phyloP scores from a whole-genome alignment of 163 green algal genomes.

The Scenedesmus sp. region DNA sequence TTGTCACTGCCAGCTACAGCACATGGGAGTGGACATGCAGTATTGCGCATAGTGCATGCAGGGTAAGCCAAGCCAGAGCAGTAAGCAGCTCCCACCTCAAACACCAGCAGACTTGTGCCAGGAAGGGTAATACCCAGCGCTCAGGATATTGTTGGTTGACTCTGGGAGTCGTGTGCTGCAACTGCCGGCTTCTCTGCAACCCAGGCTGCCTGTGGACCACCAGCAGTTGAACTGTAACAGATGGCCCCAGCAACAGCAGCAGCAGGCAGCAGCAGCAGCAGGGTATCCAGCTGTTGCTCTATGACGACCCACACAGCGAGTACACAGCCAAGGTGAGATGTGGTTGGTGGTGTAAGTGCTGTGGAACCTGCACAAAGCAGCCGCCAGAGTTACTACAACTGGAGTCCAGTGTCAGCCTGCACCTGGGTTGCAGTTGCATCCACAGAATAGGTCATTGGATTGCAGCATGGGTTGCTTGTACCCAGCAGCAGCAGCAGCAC shows the following conservation, averaged over 20 bases:
- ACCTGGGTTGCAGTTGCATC: no score
- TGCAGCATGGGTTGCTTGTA: no score
- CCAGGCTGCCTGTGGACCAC: neutral
- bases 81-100: neutral
- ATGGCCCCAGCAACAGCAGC: neutral
- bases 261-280: conserved; percentile 13
- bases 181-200: neutral
- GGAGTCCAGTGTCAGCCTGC: no score
- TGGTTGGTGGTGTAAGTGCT: neutral
- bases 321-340: conserved; percentile 28
- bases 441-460: no score
- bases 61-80: no score
- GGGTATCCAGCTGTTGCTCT: conserved; percentile 7
- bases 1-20: neutral
- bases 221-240: neutral
- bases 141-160: no score
- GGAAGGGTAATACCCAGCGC: no score
- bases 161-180: no score
- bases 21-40: neutral
- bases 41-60: neutral
- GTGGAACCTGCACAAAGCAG: neutral
- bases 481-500: no score
- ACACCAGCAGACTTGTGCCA: no score
- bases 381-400: no score
- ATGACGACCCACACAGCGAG: conserved; percentile 43